phyloP scores from a whole-genome alignment of 1,139 yeast species.

The Kodamaea derodonti region DNA sequence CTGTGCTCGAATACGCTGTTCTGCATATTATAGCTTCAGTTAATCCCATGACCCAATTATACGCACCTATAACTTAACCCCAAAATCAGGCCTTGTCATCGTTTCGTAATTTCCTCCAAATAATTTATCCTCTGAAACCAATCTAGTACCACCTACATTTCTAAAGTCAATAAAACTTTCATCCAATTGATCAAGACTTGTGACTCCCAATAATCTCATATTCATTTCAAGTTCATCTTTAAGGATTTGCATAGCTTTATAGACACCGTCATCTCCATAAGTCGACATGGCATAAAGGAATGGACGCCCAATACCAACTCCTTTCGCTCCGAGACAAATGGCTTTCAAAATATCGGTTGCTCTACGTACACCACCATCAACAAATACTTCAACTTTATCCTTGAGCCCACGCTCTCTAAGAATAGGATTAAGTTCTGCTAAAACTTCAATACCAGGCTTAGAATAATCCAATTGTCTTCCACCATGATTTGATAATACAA shows the following conservation, averaged over 20 bases:
- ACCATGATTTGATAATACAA: conserved; percentile 69
- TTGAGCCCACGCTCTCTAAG: conserved; percentile 43
- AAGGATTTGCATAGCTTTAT: conserved; percentile 69
- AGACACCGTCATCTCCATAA: conserved; percentile 77
- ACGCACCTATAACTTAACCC: conserved; percentile 15
- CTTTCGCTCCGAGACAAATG: conserved; percentile 64
- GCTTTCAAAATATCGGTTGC: conserved; percentile 68
- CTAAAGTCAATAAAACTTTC: conserved; percentile 37
- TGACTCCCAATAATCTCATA: conserved; percentile 84
- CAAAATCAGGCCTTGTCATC: conserved; percentile 29
- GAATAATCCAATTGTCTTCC: conserved; percentile 71
- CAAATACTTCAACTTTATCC: conserved; percentile 48
- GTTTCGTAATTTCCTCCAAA: conserved; percentile 39
- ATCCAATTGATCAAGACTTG: conserved; percentile 57
- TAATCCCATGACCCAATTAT: neutral
- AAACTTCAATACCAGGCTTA: conserved; percentile 63
- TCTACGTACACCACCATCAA: conserved; percentile 70
- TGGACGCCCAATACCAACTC: conserved; percentile 74
- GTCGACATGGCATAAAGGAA: conserved; percentile 68
- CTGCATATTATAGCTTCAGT: no score
- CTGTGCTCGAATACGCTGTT: no score
- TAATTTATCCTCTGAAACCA: conserved; percentile 34
- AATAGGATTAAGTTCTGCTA: conserved; percentile 60
- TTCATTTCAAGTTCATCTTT: conserved; percentile 82
- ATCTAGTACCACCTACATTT: conserved; percentile 12